Base-by-base conservation (phyloP, 2,329 filamentous ascomycete genomes). In the Alternaria brassicae region DNA sequence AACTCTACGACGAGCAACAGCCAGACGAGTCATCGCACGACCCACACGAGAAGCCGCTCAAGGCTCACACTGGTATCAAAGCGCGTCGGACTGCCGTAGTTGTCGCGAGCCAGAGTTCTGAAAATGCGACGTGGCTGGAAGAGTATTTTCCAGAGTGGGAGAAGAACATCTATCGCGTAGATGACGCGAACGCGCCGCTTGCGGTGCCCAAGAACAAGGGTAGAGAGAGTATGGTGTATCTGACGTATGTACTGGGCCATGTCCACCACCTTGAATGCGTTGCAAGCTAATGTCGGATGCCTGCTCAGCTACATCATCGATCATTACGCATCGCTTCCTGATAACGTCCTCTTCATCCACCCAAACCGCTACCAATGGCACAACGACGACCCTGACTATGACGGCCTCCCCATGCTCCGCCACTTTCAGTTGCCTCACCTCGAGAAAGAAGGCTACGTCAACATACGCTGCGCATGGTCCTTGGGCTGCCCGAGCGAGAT, bases 401-500 rank as follows among this genome's bases (percentile, higher is more conserved):
- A 84, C 61, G 82, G 82, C 8, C 73, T 83, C 1, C 79, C 79
- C 5, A 79, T 84, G 71, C 75, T 86, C 2, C 76, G 77, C 21
- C 79, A 80, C 36, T 80, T 86, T 56, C 81, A 83, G 56, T 54
- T 84, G 3, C 76, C 81, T 0, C 81, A 83, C 65, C 76, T 86
- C 37, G 76, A 80, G 49, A 65, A 79, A 56, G 75, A 82, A 67
- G 83, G 84, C 55, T 86, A 86, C 55, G 81, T 83, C 32, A 86
- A 84, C 53, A 77, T 86, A 15, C 82, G 84, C 39, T 86, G 84
- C 62, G 80, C 77, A 21, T 85, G 83, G 83, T 74, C 76, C 2
- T 72, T 85, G 1, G 84, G 84, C 1, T 86, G 84, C 64, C 84
- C 84, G 0, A 67, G 67, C 1, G 83, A 84, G 50, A 82, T 86